Evolutionary conservation across 352 stramenopile species (phyloP), one percentile per base, ranked within the genome.

Genomic region (Pythium chondricola): DNA sequence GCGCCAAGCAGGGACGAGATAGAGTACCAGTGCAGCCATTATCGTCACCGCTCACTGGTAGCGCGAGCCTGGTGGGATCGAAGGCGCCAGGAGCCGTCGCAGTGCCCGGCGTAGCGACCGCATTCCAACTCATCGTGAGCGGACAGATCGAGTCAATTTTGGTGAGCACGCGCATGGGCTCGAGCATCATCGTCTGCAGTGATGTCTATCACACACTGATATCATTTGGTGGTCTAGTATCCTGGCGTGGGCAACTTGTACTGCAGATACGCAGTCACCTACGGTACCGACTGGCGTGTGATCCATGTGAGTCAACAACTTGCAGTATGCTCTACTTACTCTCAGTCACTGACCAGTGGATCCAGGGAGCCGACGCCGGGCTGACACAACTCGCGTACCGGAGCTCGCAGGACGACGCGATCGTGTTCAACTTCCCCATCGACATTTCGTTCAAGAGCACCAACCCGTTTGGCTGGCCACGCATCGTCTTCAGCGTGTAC

Each of bases 391-490:
- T 96, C 25, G 83, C 81, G 26, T 87, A 91, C 42, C 51, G 66
- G 22, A 66, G 52, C 8, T 66, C 65, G 9, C 51, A 77, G 31
- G 60, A 88, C 41, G 70, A 73, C 14, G 63, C 55, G 8, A 88
- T 97, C 31, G 72, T 97, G 37, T 95, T 96, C 67, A 98, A 98
- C 48, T 98, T 98, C 57, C 95, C 95, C 3, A 88, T 98, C 36
- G 91, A 98, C 56, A 81, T 98, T 10, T 91, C 91, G n/a, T 98
- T 98, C 69, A 95, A 93, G 64, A 94, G 78, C 30, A 98, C 93
- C 1, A 98, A 97, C 53, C 83, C 89, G 7, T 96, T 93, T 53
- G 95, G 95, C 6, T 98, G 95, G 95, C 94, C 95, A 24, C 71
- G 93, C 9, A 63, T 98, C 13, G 86, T 95, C 7, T 60, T 98